A percentile compares a stretch with the other conserved stretches of the same genome.
phyloP scores from a whole-genome alignment of 768 basidiomycete species.

The Obba rivulosa region DNA sequence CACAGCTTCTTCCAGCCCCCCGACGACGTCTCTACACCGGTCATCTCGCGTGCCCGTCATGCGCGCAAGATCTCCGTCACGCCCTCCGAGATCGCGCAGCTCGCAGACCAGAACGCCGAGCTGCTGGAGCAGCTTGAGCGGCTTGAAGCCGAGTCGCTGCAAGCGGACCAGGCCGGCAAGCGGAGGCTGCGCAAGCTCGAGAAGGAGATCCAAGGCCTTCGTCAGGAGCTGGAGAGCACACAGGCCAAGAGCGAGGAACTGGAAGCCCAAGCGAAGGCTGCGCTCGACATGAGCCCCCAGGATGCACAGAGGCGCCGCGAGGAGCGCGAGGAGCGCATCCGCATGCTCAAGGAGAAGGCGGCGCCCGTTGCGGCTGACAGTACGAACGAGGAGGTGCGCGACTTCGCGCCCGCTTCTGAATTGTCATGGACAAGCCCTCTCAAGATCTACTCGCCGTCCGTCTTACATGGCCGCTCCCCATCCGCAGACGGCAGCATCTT shows the following conservation, averaged over 20 bases:
- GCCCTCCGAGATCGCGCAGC: slow-evolving; percentile 59
- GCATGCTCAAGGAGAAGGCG: slow-evolving; percentile 38
- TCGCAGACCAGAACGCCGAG: slow-evolving; percentile 82
- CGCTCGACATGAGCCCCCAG: slow-evolving; percentile 21
- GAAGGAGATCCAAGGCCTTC: slow-evolving; percentile 70
- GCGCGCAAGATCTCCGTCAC: slow-evolving; percentile 55
- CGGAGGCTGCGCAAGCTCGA: slow-evolving; percentile 68
- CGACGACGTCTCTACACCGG: slow-evolving; percentile 5
- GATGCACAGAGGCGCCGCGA: slow-evolving; percentile 32
- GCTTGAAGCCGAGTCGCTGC: slow-evolving; percentile 64
- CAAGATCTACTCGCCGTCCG: background rate
- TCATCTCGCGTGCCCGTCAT: slow-evolving; percentile 10
- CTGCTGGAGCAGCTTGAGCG: slow-evolving; percentile 70
- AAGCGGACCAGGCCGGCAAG: slow-evolving; percentile 62
- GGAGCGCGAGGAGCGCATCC: slow-evolving; percentile 46
- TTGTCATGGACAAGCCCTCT: slow-evolving; percentile 7
- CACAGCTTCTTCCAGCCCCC: slow-evolving; percentile 7
- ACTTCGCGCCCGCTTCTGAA: slow-evolving; percentile 22
- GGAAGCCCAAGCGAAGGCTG: slow-evolving; percentile 55
- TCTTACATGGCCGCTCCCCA: no score
- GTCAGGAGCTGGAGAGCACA: slow-evolving; percentile 74
- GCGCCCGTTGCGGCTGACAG: background rate
- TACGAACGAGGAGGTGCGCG: slow-evolving; percentile 11
- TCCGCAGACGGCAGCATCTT: no score
- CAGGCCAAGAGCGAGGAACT: slow-evolving; percentile 65